phyloP scores from a whole-genome alignment of 345 rosid species.

The Salix caprea region DNA sequence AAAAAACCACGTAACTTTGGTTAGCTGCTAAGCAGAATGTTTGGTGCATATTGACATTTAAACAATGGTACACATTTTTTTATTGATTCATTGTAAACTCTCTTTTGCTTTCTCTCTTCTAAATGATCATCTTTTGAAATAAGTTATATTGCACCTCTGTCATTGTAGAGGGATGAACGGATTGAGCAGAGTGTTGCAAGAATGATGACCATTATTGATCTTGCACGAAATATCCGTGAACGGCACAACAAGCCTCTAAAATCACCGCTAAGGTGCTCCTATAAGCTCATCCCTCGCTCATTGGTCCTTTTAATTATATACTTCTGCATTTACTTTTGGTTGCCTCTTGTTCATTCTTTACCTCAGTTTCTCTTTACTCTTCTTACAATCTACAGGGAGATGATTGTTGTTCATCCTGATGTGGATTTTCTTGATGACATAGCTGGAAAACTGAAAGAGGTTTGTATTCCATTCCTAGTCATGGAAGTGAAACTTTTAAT shows the following conservation, averaged over 20 bases:
- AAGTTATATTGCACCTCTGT: slow-evolving; percentile 4
- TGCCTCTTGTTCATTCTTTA: neutral
- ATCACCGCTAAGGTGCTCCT: slow-evolving; percentile 75
- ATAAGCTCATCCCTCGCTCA: slow-evolving; percentile 3
- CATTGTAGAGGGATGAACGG: slow-evolving; percentile 62
- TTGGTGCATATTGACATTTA: too few species aligned
- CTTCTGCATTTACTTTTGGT: neutral
- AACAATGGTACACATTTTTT: too few species aligned
- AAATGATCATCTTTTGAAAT: neutral
- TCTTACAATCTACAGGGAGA: slow-evolving; percentile 54
- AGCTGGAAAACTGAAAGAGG: slow-evolving; percentile 86
- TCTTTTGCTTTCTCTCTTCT: neutral
- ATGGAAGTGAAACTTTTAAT: neutral
- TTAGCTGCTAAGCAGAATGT: neutral
- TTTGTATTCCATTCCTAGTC: slow-evolving; percentile 24
- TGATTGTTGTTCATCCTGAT: slow-evolving; percentile 88
- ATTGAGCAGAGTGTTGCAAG: slow-evolving; percentile 91
- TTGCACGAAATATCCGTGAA: slow-evolving; percentile 94
- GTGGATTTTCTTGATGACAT: slow-evolving; percentile 85
- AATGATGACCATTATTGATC: slow-evolving; percentile 95
- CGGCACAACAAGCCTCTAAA: slow-evolving; percentile 86
- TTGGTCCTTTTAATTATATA: neutral
- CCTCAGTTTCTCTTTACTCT: neutral
- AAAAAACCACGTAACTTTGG: neutral
- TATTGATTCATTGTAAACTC: too few species aligned